Evolutionary conservation across 1,139 yeast species (phyloP).

Genomic region (Suhomyces coccinellae): DNA sequence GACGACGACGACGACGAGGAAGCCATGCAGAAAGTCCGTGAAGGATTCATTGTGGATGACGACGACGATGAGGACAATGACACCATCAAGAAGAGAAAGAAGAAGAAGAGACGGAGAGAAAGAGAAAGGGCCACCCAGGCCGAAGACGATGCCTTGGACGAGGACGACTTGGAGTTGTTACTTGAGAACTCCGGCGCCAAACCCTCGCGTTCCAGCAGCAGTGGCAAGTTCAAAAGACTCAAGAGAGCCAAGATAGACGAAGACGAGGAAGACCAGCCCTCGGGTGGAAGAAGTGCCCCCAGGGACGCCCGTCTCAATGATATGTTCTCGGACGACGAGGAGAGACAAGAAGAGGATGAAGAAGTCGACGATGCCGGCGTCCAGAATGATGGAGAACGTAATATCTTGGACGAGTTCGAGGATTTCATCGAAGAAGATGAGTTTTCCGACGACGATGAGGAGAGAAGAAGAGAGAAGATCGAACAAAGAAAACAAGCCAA

Average conservation of each 20-base stretch:
- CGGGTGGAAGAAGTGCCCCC: conserved; percentile 23
- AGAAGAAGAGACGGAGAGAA: conserved; percentile 45
- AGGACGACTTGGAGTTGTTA: conserved; percentile 89
- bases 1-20: conserved; percentile 78
- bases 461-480: conserved; percentile 35
- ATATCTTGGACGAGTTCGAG: conserved; percentile 78
- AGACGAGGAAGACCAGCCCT: conserved; percentile 28
- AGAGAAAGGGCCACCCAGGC: conserved; percentile 29
- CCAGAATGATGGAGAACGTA: conserved; percentile 38
- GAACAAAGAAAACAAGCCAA: conserved; percentile 45
- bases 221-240: conserved; percentile 70
- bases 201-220: conserved; percentile 32
- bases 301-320: conserved; percentile 48
- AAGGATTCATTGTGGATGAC: conserved; percentile 75
- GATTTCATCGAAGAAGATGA: conserved; percentile 98
- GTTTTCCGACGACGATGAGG: conserved; percentile 88
- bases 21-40: conserved; percentile 72
- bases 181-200: conserved; percentile 85
- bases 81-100: conserved; percentile 29
- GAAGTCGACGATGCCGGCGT: conserved; percentile 30
- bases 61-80: conserved; percentile 74
- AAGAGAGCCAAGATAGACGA: conserved; percentile 59
- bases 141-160: conserved; percentile 76
- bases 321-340: conserved; percentile 84
- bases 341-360: conserved; percentile 37